Evolutionary conservation across 176 grass and related monocot species (phyloP), one percentile per base, ranked within the genome.

Genomic region (Aegilops longissima): DNA sequence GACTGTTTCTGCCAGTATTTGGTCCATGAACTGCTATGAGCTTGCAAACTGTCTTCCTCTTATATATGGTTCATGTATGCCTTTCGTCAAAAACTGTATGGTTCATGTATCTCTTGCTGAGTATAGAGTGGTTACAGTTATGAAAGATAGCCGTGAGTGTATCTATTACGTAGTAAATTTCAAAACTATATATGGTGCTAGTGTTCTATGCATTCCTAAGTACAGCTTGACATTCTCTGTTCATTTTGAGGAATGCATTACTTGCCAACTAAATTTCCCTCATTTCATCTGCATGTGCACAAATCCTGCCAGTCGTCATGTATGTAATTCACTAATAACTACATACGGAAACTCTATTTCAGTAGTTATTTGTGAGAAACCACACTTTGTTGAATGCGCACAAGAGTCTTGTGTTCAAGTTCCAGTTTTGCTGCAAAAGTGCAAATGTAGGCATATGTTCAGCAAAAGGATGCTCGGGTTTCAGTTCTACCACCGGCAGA

Each of bases 291-390:
- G 64, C 1, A 66, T 65, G 24, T 10, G 4, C 62, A 30, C 62
- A 4, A 65, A 65, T 24, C 5, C 62, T 65, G 5, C 54, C 38
- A 39, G 8, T 25, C 13, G n/a, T 9, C 61, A 40, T 83, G 85
- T 62, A 83, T 39, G 36, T 39, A 39, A 17, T 77, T 17, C n/a
- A 21, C 13, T 8, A 39, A 39, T 79, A 62, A 69, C 36, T 74
- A 79, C 24, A 27, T 20, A 29, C 17, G 33, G 35, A 16, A 18
- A 12, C 8, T 10, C 12, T 35, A 21, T 42, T 58, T 67, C 4
- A 10, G 36, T 58, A 33, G 40, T 45, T 85, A 42, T 82, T 68
- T 49, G 17, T 82, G 80, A 64, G 33, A 45, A 80, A 12, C n/a
- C 54, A 18, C 30, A 66, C 23, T 34, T 85, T 76, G 16, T 58